These are phyloP conservation scores for Aspergillus sergii DNA, from an alignment of 2,329 filamentous ascomycete genomes.

Conservation along the genomic window DNA sequence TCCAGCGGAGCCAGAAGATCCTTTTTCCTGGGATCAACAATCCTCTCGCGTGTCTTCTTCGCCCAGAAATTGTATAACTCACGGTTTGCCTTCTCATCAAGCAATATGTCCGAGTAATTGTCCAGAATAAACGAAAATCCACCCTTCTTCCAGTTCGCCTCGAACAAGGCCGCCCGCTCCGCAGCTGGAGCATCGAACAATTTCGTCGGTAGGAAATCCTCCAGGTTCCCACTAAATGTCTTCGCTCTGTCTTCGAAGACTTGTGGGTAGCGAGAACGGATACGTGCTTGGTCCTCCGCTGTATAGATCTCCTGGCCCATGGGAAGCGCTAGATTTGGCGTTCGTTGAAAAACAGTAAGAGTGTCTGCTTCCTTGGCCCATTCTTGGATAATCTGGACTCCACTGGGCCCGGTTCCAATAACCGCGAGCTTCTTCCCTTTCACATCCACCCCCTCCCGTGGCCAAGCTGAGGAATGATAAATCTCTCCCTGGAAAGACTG, in stretches of 20 bases:
- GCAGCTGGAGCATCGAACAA: constrained; percentile 54
- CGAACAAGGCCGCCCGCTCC: constrained; percentile 52
- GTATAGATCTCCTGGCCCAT: constrained; percentile 58
- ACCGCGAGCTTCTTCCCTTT: constrained; percentile 54
- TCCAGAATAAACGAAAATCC: constrained; percentile 58
- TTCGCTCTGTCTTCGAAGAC: background rate
- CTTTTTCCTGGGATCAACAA: constrained; percentile 53
- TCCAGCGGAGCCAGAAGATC: constrained; percentile 58
- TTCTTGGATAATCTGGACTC: constrained; percentile 60
- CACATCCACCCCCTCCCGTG: constrained; percentile 49
- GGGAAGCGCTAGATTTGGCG: constrained; percentile 65
- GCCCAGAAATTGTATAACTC: constrained; percentile 60
- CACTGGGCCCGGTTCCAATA: constrained; percentile 59
- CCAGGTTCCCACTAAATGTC: background rate
- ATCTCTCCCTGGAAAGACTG: constrained; percentile 53
- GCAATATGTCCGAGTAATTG: constrained; percentile 55
- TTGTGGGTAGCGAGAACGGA: background rate
- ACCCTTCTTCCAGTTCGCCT: constrained; percentile 53
- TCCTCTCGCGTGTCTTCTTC: constrained; percentile 53
- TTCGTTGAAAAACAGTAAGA: constrained; percentile 61
- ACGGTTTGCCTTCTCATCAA: constrained; percentile 52
- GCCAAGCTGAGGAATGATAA: constrained; percentile 60
- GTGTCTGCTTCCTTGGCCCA: constrained; percentile 56
- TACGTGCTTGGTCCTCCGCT: constrained; percentile 49
- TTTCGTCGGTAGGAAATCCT: constrained; percentile 27